These are phyloP conservation scores for Nakazawaea populi DNA, from an alignment of 805 yeast species.

Conservation along the genomic window DNA sequence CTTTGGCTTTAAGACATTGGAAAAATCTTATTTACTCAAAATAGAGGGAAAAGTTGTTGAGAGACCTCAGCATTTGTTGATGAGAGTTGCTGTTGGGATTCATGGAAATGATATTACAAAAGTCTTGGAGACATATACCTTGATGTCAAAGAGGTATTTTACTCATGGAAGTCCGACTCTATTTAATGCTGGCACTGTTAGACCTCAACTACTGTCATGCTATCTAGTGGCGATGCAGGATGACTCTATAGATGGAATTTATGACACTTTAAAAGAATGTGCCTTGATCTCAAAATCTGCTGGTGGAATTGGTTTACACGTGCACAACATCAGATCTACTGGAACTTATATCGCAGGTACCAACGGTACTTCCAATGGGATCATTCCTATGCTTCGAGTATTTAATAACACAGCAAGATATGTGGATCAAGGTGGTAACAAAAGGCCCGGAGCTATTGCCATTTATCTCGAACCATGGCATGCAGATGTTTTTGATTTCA, in stretches of 20 bases:
- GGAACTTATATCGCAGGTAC: slow-evolving; percentile 61
- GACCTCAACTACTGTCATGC: slow-evolving; percentile 57
- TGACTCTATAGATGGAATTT: slow-evolving; percentile 59
- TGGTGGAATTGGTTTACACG: slow-evolving; percentile 60
- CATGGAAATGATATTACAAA: slow-evolving; percentile 48
- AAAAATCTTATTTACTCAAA: slow-evolving; percentile 50
- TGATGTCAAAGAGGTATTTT: slow-evolving; percentile 54
- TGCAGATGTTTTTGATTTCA: slow-evolving; percentile 51
- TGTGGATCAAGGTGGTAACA: slow-evolving; percentile 63
- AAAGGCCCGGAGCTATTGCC: slow-evolving; percentile 62
- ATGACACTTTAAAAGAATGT: slow-evolving; percentile 54
- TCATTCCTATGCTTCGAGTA: slow-evolving; percentile 58
- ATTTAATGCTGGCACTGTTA: slow-evolving; percentile 58
- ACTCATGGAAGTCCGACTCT: slow-evolving; percentile 60
- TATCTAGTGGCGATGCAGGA: slow-evolving; percentile 60
- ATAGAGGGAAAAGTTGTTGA: slow-evolving; percentile 53
- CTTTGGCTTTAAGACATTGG: slow-evolving; percentile 58
- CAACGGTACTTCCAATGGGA: slow-evolving; percentile 58
- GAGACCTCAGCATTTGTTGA: slow-evolving; percentile 55
- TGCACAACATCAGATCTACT: slow-evolving; percentile 52
- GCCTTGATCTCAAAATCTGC: slow-evolving; percentile 59
- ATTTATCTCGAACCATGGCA: slow-evolving; percentile 61
- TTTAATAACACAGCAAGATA: slow-evolving; percentile 60
- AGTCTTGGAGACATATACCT: slow-evolving; percentile 50
- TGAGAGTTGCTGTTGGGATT: slow-evolving; percentile 59